Conservation (phyloP, 306 rosid genomes). For the Amphicarpaea edgeworthii region DNA sequence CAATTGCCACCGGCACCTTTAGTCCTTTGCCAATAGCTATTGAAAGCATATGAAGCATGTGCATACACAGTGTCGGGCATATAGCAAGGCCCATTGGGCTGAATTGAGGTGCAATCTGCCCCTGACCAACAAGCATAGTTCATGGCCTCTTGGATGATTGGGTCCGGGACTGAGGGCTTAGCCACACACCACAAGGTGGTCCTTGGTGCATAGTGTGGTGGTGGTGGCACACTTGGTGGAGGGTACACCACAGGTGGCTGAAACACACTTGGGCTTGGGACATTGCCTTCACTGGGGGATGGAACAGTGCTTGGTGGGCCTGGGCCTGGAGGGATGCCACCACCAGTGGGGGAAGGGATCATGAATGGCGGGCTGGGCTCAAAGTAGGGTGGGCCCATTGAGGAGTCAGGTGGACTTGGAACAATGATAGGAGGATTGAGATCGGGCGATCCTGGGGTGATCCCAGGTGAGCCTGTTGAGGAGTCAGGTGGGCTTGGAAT, state of each 20-base stretch:
- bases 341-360: too few species aligned
- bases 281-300: conserved; percentile 56
- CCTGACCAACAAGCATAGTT: conserved; percentile 92
- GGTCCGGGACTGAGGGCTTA: conserved; percentile 96
- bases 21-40: conserved; percentile 86
- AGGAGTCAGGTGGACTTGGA: conserved; percentile 51
- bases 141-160: conserved; percentile 93
- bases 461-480: conserved; percentile 52
- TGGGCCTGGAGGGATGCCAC: too few species aligned
- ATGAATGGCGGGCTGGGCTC: conserved; percentile 68
- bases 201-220: conserved; percentile 52
- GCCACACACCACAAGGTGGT: conserved; percentile 89
- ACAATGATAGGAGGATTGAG: conserved; percentile 50
- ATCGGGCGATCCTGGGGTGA: conserved; percentile 50
- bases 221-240: conserved; percentile 79
- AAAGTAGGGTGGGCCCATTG: conserved; percentile 55
- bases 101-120: conserved; percentile 76
- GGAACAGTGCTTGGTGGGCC: conserved; percentile 59
- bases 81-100: conserved; percentile 76
- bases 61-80: conserved; percentile 70
- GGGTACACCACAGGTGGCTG: conserved; percentile 84
- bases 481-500: conserved; percentile 52
- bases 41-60: conserved; percentile 93
- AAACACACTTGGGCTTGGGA: conserved; percentile 76
- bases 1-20: conserved; percentile 82